Evolutionary conservation across 1,139 yeast species (phyloP), one percentile per base, ranked within the genome.

Genomic region (Arxiozyma slooffiae): DNA sequence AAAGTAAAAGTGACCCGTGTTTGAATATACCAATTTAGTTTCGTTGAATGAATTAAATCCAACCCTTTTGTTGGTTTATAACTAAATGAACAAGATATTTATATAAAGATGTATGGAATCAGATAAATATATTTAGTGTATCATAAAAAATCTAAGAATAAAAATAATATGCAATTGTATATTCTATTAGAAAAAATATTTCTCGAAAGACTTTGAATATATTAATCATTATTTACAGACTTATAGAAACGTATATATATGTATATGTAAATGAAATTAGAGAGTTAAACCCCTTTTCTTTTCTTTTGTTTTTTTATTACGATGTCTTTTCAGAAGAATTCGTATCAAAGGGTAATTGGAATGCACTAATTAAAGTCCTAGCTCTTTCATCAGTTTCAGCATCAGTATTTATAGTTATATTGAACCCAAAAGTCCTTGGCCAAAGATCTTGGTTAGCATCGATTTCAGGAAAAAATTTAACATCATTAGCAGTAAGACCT

Each of bases 331-430:
- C 20, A 20, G 38, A 21, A 16, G 41, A n/a, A 60, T 78, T 82
- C 47, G 69, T 61, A 37, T 53, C 44, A 73, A 92, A 87, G 49
- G 96, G 95, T 55, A 92, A 69, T 16, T 96, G 96, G 60, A 82
- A 77, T 4, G 89, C 83, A 65, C 95, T 85, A 55, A 92, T 71
- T 60, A 92, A 74, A 26, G 85, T 80, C 67, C 95, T 80, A n/a
- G 97, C 97, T 62, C 88, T 95, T 41, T 82, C 81, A 65, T 90
- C 97, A 30, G 89, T 83, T 69, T 88, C 89, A 9, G 97, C 97
- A 46, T 87, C 72, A 34, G 98, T 92, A 66, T 85, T 87, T 59
- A 92, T 73, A 43, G 90, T 86, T 52, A 92, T 76, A 64, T 89
- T 85, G 73, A 92, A 77, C 54, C 97, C 97, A 67, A 82, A 87